Percentiles rank a stretch among this genome's conserved stretches.
These are phyloP conservation scores for Wolfiporia cocos DNA, from an alignment of 1,284 basidiomycete species.

Conservation along the genomic window DNA sequence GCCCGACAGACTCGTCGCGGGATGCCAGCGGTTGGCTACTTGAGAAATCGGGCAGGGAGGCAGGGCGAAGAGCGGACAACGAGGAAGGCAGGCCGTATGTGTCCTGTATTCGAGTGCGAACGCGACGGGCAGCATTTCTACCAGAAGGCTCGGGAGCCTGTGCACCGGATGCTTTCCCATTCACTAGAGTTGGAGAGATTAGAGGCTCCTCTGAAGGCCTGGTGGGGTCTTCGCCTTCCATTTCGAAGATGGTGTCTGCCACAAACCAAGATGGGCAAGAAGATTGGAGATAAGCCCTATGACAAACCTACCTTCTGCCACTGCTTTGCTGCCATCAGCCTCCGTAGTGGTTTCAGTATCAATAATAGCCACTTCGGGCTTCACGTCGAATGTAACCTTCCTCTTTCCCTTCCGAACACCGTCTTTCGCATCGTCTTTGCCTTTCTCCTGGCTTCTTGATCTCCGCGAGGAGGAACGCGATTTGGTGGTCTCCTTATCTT, in stretches of 20 bases:
- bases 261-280: too few species aligned
- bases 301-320: conserved; percentile 3
- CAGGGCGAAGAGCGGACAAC: conserved; percentile 55
- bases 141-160: conserved; percentile 9
- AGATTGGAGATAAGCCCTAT: too few species aligned
- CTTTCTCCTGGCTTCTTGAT: too few species aligned
- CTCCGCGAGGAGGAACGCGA: conserved; percentile 4
- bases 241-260: conserved; percentile 62
- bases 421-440: conserved; percentile 12
- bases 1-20: conserved; percentile 13
- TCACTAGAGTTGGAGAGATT: conserved; percentile 13
- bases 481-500: conserved; percentile 11
- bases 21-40: conserved; percentile 15
- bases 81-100: conserved; percentile 44
- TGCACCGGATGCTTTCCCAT: conserved; percentile 4
- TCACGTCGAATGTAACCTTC: conserved; percentile 70
- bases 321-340: conserved; percentile 9
- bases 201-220: conserved; percentile 10
- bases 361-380: conserved; percentile 46
- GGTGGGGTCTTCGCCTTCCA: conserved; percentile 33
- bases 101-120: conserved; percentile 22
- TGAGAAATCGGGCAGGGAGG: conserved; percentile 60
- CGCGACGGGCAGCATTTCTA: conserved; percentile 15
- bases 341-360: conserved; percentile 32
- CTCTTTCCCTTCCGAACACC: conserved; percentile 44